Conservation (phyloP, 192 early-diverging fungal species). For the Entomortierella chlamydospora region DNA sequence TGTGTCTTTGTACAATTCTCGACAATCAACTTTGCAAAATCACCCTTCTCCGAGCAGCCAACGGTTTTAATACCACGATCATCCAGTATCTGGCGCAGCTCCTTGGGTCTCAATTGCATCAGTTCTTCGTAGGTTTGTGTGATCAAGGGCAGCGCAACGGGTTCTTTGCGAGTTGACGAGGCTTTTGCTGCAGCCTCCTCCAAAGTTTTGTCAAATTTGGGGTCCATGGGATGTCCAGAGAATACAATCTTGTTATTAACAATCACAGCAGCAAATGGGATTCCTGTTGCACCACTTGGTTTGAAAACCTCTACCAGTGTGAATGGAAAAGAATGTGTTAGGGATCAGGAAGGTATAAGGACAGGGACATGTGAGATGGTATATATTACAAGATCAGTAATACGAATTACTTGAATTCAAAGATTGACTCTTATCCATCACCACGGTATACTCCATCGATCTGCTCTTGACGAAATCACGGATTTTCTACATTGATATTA, state of each 20-base stretch:
- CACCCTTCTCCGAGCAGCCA: slow-evolving; percentile 62
- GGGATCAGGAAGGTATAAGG: neutral
- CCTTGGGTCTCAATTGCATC: slow-evolving; percentile 60
- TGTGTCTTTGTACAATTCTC: slow-evolving; percentile 50
- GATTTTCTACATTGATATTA: slow-evolving; percentile 49
- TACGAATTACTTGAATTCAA: slow-evolving; percentile 26
- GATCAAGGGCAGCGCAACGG: slow-evolving; percentile 57
- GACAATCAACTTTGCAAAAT: slow-evolving; percentile 60
- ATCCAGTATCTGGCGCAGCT: slow-evolving; percentile 62
- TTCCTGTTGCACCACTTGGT: slow-evolving; percentile 61
- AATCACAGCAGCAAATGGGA: slow-evolving; percentile 63
- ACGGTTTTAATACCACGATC: slow-evolving; percentile 55
- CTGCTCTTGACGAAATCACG: slow-evolving; percentile 58
- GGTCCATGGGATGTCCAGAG: slow-evolving; percentile 64
- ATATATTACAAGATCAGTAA: neutral
- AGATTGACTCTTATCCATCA: slow-evolving; percentile 56
- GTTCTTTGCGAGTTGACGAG: slow-evolving; percentile 39
- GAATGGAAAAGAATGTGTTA: neutral
- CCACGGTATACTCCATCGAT: slow-evolving; percentile 67
- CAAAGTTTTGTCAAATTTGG: slow-evolving; percentile 46
- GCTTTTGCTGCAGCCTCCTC: slow-evolving; percentile 42
- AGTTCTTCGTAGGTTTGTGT: slow-evolving; percentile 60
- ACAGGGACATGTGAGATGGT: neutral
- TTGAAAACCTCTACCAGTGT: slow-evolving; percentile 50
- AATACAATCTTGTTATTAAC: slow-evolving; percentile 61